Percentiles rank a stretch among this genome's conserved stretches.
Conservation (phyloP, 2,329 filamentous ascomycete species). For the Erysiphe neolycopersici region DNA sequence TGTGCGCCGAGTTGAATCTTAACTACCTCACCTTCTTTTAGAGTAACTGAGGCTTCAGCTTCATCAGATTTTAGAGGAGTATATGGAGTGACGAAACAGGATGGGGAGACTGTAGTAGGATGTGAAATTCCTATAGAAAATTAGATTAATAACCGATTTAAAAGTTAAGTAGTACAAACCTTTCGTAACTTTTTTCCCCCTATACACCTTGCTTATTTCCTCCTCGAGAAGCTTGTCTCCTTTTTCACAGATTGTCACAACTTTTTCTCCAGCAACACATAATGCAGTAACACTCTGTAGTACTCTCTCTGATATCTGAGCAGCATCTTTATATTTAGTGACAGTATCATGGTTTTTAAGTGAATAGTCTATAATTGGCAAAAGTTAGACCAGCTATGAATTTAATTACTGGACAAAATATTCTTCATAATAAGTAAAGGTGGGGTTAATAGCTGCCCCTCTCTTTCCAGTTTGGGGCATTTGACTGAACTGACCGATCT, state of each 20-base stretch:
- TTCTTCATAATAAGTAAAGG: neutral
- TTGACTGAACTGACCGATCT: slow-evolving; percentile 14
- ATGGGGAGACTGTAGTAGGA: slow-evolving; percentile 84
- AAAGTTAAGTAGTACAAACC: slow-evolving; percentile 21
- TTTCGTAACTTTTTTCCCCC: slow-evolving; percentile 91
- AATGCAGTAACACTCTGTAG: slow-evolving; percentile 56
- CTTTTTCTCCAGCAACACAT: slow-evolving; percentile 66
- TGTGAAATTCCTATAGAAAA: slow-evolving; percentile 49
- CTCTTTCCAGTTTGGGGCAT: neutral
- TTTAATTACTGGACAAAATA: neutral
- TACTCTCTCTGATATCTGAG: slow-evolving; percentile 84
- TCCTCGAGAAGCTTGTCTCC: slow-evolving; percentile 88
- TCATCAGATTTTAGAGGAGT: slow-evolving; percentile 72
- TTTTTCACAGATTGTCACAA: slow-evolving; percentile 81
- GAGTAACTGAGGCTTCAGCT: slow-evolving; percentile 51
- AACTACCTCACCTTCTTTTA: slow-evolving; percentile 67
- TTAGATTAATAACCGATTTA: slow-evolving; percentile 6
- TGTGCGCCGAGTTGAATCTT: slow-evolving; percentile 99
- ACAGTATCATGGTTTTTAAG: slow-evolving; percentile 82
- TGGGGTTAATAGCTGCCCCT: neutral
- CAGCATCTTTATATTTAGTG: slow-evolving; percentile 97
- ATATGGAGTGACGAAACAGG: slow-evolving; percentile 86
- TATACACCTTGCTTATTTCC: slow-evolving; percentile 86
- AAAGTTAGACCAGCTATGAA: slow-evolving; percentile 3
- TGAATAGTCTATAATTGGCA: slow-evolving; percentile 39